These are phyloP conservation scores for Protomyces lactucae-debilis DNA, from an alignment of 1,139 yeast species.

Conservation along the genomic window DNA sequence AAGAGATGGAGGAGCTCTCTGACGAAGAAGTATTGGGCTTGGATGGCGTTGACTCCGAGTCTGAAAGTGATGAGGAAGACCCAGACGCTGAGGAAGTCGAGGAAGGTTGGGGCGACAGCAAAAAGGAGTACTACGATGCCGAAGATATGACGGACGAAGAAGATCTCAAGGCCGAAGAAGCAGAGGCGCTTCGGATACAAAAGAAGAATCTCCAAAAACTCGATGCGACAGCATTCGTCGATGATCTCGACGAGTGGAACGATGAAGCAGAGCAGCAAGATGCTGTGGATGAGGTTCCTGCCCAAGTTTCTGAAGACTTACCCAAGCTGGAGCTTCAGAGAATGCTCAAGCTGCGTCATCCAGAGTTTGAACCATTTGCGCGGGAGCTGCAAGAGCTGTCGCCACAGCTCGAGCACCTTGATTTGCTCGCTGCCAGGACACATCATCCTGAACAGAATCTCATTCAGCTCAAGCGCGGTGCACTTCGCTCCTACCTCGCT, in stretches of 20 bases:
- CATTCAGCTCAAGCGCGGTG: conserved; percentile 48
- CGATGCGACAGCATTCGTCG: conserved; percentile 37
- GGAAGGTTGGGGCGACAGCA: conserved; percentile 75
- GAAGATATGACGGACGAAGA: conserved; percentile 71
- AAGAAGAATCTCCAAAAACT: conserved; percentile 76
- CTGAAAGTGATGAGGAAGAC: conserved; percentile 27
- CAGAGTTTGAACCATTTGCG: conserved; percentile 76
- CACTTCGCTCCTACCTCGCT: conserved; percentile 72
- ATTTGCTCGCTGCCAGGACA: conserved; percentile 35
- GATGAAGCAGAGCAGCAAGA: conserved; percentile 34
- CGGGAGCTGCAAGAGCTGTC: conserved; percentile 50
- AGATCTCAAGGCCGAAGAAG: conserved; percentile 63
- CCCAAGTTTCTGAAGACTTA: conserved; percentile 33
- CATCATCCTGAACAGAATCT: conserved; percentile 18
- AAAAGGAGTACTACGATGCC: conserved; percentile 76
- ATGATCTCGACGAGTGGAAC: conserved; percentile 38
- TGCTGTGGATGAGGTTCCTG: conserved; percentile 30
- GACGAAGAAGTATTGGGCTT: conserved; percentile 35
- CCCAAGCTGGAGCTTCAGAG: conserved; percentile 42
- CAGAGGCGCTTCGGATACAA: conserved; percentile 86
- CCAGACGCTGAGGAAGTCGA: conserved; percentile 31
- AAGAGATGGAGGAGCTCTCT: conserved; percentile 29
- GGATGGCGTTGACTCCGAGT: conserved; percentile 17
- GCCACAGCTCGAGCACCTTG: conserved; percentile 47
- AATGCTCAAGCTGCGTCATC: conserved; percentile 58